These are phyloP conservation scores for Cornus kousa DNA, from an alignment of 148 eudicot genomes.

Conservation along the genomic window DNA sequence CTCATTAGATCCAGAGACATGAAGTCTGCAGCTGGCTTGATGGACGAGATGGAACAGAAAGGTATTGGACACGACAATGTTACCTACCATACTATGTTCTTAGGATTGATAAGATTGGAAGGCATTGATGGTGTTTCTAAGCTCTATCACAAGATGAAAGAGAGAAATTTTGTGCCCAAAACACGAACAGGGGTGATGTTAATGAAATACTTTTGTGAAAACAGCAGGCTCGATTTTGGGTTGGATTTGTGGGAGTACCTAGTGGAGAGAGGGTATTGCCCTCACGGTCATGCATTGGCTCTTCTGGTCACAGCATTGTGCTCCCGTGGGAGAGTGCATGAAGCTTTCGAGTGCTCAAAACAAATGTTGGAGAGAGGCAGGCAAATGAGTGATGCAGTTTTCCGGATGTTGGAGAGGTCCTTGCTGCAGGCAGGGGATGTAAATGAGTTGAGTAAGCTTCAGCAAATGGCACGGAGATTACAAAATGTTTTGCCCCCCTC, in stretches of 20 bases:
- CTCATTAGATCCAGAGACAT: slow-evolving; percentile 59
- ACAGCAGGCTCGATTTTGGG: slow-evolving; percentile 50
- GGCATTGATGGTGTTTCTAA: slow-evolving; percentile 48
- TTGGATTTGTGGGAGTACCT: slow-evolving; percentile 71
- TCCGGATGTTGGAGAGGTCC: slow-evolving; percentile 64
- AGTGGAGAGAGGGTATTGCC: slow-evolving; percentile 69
- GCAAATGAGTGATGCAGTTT: slow-evolving; percentile 49
- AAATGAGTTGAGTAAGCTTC: slow-evolving; percentile 46
- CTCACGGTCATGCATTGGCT: slow-evolving; percentile 82
- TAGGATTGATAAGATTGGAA: slow-evolving; percentile 53
- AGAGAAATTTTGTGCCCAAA: slow-evolving; percentile 58
- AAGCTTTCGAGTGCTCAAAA: slow-evolving; percentile 68
- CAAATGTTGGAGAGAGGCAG: slow-evolving; percentile 80
- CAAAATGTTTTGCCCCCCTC: slow-evolving; percentile 47
- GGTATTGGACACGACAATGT: slow-evolving; percentile 49
- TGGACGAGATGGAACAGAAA: slow-evolving; percentile 72
- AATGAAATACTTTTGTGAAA: slow-evolving; percentile 78
- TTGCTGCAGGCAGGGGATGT: slow-evolving; percentile 46
- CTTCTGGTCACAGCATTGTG: slow-evolving; percentile 69
- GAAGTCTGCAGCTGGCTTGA: slow-evolving; percentile 43
- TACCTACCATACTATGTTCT: slow-evolving; percentile 73
- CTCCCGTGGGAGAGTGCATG: slow-evolving; percentile 58
- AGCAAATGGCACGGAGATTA: slow-evolving; percentile 47
- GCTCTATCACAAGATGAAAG: slow-evolving; percentile 54
- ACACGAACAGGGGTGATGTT: slow-evolving; percentile 77